Percentiles rank a stretch among this genome's conserved stretches.
phyloP scores from a whole-genome alignment of 164 flowering plant genomes.

The Sedum album region DNA sequence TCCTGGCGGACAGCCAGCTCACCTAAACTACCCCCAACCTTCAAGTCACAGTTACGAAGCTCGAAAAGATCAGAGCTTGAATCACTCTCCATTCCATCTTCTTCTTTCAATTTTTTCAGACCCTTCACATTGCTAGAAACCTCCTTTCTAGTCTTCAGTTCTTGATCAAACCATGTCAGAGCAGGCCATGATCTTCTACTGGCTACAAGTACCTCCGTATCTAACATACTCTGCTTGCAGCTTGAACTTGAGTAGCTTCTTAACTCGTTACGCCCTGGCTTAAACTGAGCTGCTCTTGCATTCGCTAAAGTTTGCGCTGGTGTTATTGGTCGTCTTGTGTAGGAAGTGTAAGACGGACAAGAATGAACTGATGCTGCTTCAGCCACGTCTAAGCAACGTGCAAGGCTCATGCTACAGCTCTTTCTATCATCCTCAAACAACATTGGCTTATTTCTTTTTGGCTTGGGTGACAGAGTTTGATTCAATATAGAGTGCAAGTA shows the following conservation, averaged over 20 bases:
- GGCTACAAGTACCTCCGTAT: not conserved
- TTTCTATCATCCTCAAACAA: not conserved
- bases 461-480: conserved; percentile 1
- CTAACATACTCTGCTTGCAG: not conserved
- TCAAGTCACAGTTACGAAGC: conserved; percentile 63
- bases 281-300: not conserved
- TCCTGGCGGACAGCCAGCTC: conserved; percentile 64
- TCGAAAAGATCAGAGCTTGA: conserved; percentile 96
- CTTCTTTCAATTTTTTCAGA: not conserved
- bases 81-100: conserved; percentile 71
- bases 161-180: conserved; percentile 2
- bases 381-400: not conserved
- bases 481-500: conserved; percentile 4
- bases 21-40: conserved; percentile 25
- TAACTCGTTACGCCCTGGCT: not conserved
- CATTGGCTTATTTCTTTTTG: not conserved
- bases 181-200: not conserved
- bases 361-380: conserved; percentile 1
- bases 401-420: conserved; percentile 4
- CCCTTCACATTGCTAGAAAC: not conserved
- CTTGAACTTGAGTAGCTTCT: not conserved
- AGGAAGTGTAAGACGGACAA: conserved; percentile 1
- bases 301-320: not conserved
- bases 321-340: not conserved
- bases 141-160: not conserved